Percentiles rank a stretch among this genome's conserved stretches.
These are phyloP conservation scores for Sanguinoderma infundibulare DNA, from an alignment of 1,284 basidiomycete genomes.

Conservation along the genomic window DNA sequence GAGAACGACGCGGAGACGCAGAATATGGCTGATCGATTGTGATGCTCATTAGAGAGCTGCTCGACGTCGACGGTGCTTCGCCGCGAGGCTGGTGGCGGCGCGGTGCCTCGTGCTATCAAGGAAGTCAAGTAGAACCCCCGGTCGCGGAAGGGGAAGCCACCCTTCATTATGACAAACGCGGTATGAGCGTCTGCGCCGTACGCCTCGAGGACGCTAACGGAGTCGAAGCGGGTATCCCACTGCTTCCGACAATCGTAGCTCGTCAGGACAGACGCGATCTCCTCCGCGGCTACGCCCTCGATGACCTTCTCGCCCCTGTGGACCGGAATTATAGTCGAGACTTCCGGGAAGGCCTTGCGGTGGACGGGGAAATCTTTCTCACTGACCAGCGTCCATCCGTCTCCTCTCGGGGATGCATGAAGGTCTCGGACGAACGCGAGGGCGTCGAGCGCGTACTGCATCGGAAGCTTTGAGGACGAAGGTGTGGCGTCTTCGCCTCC, in stretches of 20 bases:
- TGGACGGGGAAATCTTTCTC: constrained; percentile 85
- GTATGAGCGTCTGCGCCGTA: constrained; percentile 82
- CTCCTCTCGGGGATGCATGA: constrained; percentile 62
- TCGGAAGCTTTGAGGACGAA: constrained; percentile 63
- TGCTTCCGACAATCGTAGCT: constrained; percentile 75
- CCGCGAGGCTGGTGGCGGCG: constrained; percentile 40
- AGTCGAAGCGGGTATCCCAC: constrained; percentile 89
- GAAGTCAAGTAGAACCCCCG: constrained; percentile 86
- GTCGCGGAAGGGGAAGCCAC: constrained; percentile 90
- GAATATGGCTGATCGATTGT: constrained; percentile 64
- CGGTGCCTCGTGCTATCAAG: constrained; percentile 67
- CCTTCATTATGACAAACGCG: constrained; percentile 71
- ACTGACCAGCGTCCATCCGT: constrained; percentile 83
- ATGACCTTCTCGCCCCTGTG: constrained; percentile 93
- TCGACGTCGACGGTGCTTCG: constrained; percentile 34
- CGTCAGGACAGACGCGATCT: constrained; percentile 76
- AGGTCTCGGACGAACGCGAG: constrained; percentile 81
- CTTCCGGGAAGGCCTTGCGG: constrained; percentile 74
- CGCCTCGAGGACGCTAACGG: constrained; percentile 71
- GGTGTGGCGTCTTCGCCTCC: constrained; percentile 46
- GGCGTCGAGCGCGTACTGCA: constrained; percentile 81
- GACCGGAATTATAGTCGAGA: constrained; percentile 85
- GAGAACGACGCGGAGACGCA: constrained; percentile 81
- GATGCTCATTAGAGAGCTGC: constrained; percentile 31
- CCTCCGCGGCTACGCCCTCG: constrained; percentile 93